Base-by-base conservation (phyloP, 441 rosid species). In the Jatropha podagrica region DNA sequence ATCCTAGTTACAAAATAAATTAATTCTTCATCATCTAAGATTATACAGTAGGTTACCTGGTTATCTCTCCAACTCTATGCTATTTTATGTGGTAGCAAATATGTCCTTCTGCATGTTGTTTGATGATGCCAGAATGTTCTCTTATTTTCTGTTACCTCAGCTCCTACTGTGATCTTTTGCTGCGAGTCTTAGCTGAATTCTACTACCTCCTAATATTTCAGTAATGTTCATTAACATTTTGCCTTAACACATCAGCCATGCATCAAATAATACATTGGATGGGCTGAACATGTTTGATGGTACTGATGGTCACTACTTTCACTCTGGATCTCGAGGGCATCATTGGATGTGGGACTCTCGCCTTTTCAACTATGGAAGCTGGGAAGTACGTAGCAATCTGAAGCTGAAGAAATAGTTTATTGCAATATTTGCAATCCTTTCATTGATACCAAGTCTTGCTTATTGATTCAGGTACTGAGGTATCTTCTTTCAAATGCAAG, bases 341-440 rank as follows among this genome's bases (percentile, higher is more conserved):
- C 99, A 96, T 52, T 94, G 96, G 98, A 88, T 96, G 96, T 96
- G 97, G 99, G 99, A 96, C 85, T 96, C 85, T 96, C 98, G 23
- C 23, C 23, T 23, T 23, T 23, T 96, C 83, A 96, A 94, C 69
- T 92, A 94, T 69, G 99, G 97, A 77, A 96, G 89, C 84, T 94
- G 99, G 99, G 98, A 96, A 82, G 99, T 94, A 86, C 63, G 93
- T 76, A 63, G 44, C 76, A 81, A 71, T 73, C 58, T 68, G 67
- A 52, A 48, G 64, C 15, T 77, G 32, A 12, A 61, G 49, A 54
- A 7, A 27, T 48, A 17, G 58, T 18, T 27, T 37, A 13, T 15
- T 58, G 42, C 17, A 38, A 37, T 51, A 46, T 11, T 68, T 67
- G 4, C 1, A 74, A 44, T 68, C 44, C 67, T 37, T 84, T 78